Conservation (phyloP, 805 yeast species). For the Kluyveromyces lactis region DNA sequence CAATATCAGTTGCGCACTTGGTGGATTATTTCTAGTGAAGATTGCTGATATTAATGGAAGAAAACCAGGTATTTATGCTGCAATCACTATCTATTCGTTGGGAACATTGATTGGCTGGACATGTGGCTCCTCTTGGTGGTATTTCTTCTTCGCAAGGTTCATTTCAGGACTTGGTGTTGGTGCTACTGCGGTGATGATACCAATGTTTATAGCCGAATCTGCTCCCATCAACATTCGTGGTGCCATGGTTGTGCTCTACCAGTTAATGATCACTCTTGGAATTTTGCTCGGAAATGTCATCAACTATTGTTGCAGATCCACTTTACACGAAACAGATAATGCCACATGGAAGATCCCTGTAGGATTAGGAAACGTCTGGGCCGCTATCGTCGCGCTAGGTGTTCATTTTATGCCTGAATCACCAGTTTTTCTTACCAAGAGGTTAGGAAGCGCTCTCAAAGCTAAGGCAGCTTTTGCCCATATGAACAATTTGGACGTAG, state of each 20-base stretch:
- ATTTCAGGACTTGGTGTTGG: constrained; percentile 73
- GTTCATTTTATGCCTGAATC: constrained; percentile 61
- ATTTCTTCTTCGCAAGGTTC: constrained; percentile 55
- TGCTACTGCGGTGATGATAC: constrained; percentile 60
- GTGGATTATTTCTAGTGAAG: constrained; percentile 53
- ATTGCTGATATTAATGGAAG: constrained; percentile 55
- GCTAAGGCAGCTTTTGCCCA: constrained; percentile 48
- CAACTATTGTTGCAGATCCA: constrained; percentile 43
- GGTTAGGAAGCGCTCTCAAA: constrained; percentile 37
- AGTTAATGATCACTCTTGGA: constrained; percentile 56
- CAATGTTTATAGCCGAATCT: constrained; percentile 60
- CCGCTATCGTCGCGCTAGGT: constrained; percentile 45
- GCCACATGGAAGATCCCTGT: constrained; percentile 68
- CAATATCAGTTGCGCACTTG: constrained; percentile 65
- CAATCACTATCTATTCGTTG: constrained; percentile 47
- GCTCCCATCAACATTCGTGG: constrained; percentile 64
- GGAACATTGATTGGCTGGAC: constrained; percentile 56
- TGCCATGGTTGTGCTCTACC: constrained; percentile 55
- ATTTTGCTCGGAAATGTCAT: constrained; percentile 60
- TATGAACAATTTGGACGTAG: constrained; percentile 40
- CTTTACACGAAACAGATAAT: constrained; percentile 26
- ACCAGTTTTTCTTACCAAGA: constrained; percentile 49
- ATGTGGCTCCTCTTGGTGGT: constrained; percentile 47
- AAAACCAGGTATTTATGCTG: constrained; percentile 45
- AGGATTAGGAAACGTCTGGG: constrained; percentile 34